Evolutionary conservation across 805 yeast genomes (phyloP), one percentile per base, ranked within the genome.

Genomic region (Dipodascus geniculatus): DNA sequence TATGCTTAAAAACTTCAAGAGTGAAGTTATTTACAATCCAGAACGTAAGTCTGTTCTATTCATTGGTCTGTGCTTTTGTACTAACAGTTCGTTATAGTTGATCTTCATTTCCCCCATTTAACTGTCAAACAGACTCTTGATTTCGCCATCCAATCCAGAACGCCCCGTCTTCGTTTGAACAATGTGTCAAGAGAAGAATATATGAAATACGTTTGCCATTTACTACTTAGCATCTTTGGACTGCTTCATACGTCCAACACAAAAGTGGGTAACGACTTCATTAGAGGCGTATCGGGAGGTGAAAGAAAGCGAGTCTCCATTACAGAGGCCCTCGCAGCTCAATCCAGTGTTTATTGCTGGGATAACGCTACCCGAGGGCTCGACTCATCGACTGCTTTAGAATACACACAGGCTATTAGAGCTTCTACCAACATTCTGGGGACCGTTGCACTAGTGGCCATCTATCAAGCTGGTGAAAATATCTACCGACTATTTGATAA

Each of bases 301-400:
- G 93, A 86, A 70, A 73, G 95, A 59, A 85, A 85, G 68, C 79
- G 95, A 71, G 91, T 86, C 2, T 83, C 91, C 9, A 81, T 86
- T 61, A 87, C 89, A 9, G 95, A 86, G 68, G 85, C 85, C 1
- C 70, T 83, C 49, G 76, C 84, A 49, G 74, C 82, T 51, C 79
- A 82, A 24, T 83, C 87, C 28, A 71, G 78, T 50, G 72, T 83
- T 51, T 82, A 77, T 58, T 80, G 85, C 67, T 83, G 86, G 80
- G 90, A 86, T 71, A 87, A 87, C 63, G 84, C 91, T 3, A 87
- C 95, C 3, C 79, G 93, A 71, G 95, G 95, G 61, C 74, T 87
- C 56, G 95, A 86, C 69, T 77, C 93, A 2, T 85, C 93, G 9
- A 85, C 93, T 47, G 95, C 95, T 2, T 72, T 83, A 58, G 90